Base-by-base conservation (phyloP, 805 yeast genomes). In the Metschnikowia continentalis region DNA sequence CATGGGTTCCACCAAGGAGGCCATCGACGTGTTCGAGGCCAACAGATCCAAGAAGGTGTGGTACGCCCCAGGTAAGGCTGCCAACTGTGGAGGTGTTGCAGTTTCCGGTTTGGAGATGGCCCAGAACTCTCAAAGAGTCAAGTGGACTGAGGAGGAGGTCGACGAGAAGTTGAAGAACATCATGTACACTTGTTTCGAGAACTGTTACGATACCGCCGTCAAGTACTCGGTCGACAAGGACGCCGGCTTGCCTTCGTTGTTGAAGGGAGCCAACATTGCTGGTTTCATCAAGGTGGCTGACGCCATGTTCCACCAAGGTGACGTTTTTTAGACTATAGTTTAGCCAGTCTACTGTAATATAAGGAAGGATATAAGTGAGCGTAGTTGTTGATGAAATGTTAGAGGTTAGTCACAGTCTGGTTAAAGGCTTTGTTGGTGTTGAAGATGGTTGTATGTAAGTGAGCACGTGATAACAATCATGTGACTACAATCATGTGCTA, bases 21-120 rank as follows among this genome's bases (percentile, higher is more conserved):
- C 99, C 62, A 90, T 92, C 62, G 90, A 86, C 61, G 90, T 88
- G 56, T 92, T 91, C 65, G 99, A 92, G 82, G 88, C 86, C 64
- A 82, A 80, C 72, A 83, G 92, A 79, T 36, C 72, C 58, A 67
- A 72, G 61, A 67, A 75, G 47, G 88, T 90, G 75, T 92, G 99
- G 99, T 92, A 91, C 77, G 98, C 96, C 66, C 97, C 97, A 70
- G 98, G 97, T 77, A 92, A 92, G 83, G 97, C 97, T 63, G 92
- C 97, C 67, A 92, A 92, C 84, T 87, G 95, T 78, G 99, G 98
- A 78, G 99, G 99, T 84, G 99, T 92, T 64, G 96, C 97, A 53
- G 97, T 91, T 52, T 90, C 97, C 53, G 98, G 97, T 69, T 82
- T 92, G 61, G 99, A 92, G 81, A 94, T 92, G 99, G 97, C 98